Evolutionary conservation across 75 land plant genomes (phyloP), one percentile per base, ranked within the genome.

Genomic region (Pinus taeda): DNA sequence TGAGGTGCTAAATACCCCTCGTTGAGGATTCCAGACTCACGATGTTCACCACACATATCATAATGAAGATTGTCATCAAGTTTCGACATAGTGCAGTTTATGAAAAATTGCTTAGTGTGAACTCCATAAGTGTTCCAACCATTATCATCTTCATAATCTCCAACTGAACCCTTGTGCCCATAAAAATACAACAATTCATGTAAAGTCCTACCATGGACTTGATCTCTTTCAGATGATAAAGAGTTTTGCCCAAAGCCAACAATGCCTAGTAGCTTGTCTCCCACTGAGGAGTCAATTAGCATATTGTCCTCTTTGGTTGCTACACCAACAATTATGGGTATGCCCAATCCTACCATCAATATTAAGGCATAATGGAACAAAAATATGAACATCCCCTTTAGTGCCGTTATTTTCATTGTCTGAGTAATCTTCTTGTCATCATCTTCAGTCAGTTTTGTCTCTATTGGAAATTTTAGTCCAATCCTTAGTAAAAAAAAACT

Each of bases 11-110:
- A 78, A 81, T 67, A 81, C 6, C 90, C 94, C 80, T 82, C 89
- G 39, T 77, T 80, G 37, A 90, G 78, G 60, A 93, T 86, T 58
- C 90, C 93, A 53, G 94, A 91, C 30, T 84, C 82, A 76, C 81
- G 90, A 75, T 82, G 82, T 76, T 93, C 96, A 33, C 86, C 89
- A 67, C 98, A 96, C 24, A 80, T 74, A 67, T 75, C 71, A 73
- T 90, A 90, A 63, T 75, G 81, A 18, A 39, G 56, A 56, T 37
- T 77, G 24, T 90, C 83, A 14, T 85, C 87, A 21, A 72, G 71
- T 73, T 90, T 90, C 7, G 83, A 74, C 85, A 83, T 73, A 15
- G 90, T 90, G 58, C 92, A 90, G 57, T 90, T 90, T 14, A 61
- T 76, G 59, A 90, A 90, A 39, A 80, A 84, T 89, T 89, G 87